These are phyloP conservation scores for Fragilaria crotonensis DNA, from an alignment of 108 stramenopile species.

Conservation along the genomic window DNA sequence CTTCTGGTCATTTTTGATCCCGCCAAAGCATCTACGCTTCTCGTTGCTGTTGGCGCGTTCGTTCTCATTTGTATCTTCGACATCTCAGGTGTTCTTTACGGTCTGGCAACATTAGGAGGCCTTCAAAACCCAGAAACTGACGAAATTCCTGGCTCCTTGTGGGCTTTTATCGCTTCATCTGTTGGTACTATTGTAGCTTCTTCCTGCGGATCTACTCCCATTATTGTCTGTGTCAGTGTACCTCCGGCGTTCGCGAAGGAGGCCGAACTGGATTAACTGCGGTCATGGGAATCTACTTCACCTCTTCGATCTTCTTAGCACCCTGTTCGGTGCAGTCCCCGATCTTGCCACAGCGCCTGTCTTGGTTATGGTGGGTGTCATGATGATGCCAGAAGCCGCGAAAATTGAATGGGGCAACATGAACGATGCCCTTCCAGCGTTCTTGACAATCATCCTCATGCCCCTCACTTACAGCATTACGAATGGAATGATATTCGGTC, in stretches of 20 bases:
- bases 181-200: slow-evolving; percentile 42
- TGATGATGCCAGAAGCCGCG: slow-evolving; percentile 44
- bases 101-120: slow-evolving; percentile 33
- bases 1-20: slow-evolving; percentile 15
- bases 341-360: slow-evolving; percentile 48
- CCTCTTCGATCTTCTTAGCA: slow-evolving; percentile 37
- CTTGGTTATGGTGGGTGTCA: slow-evolving; percentile 41
- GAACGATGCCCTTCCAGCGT: slow-evolving; percentile 46
- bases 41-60: slow-evolving; percentile 34
- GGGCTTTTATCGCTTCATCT: slow-evolving; percentile 36
- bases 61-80: slow-evolving; percentile 52
- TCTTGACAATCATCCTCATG: slow-evolving; percentile 52
- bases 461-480: slow-evolving; percentile 61
- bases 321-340: slow-evolving; percentile 47
- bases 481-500: slow-evolving; percentile 49
- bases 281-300: slow-evolving; percentile 38
- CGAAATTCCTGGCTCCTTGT: slow-evolving; percentile 32
- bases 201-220: slow-evolving; percentile 35
- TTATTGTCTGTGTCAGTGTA: too few species aligned
- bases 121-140: slow-evolving; percentile 27
- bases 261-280: slow-evolving; percentile 58
- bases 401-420: slow-evolving; percentile 49
- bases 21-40: slow-evolving; percentile 12
- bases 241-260: slow-evolving; percentile 54
- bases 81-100: slow-evolving; percentile 58